A percentile compares a stretch with the other conserved stretches of the same genome.
phyloP scores from a whole-genome alignment of 2,329 filamentous ascomycete species.

The Xylaria polymorpha region DNA sequence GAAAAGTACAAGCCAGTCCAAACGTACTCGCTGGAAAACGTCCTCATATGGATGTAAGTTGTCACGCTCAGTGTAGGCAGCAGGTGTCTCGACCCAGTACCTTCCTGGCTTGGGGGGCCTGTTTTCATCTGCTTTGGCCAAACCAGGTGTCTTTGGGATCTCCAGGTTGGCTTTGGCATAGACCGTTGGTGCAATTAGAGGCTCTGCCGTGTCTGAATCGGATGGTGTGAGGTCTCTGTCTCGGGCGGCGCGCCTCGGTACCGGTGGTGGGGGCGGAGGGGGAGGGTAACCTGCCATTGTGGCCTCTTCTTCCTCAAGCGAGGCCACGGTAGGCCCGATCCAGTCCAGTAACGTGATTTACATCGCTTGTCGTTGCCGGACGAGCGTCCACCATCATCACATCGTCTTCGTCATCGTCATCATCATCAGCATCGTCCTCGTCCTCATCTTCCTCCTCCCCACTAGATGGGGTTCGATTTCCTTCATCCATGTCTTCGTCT shows the following conservation, averaged over 20 bases:
- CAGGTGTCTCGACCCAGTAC: conserved; percentile 89
- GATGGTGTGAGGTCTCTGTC: conserved; percentile 75
- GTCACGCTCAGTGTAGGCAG: conserved; percentile 71
- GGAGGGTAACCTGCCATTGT: conserved; percentile 81
- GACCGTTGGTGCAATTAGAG: conserved; percentile 70
- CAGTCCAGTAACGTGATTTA: conserved; percentile 61
- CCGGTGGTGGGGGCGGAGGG: conserved; percentile 72
- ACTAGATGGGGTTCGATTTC: conserved; percentile 51
- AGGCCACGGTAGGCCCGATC: conserved; percentile 67
- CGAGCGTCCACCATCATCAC: conserved; percentile 68
- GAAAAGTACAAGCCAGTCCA: conserved; percentile 95
- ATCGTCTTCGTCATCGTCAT: conserved; percentile 66
- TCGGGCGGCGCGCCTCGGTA: conserved; percentile 58
- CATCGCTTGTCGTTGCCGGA: conserved; percentile 57
- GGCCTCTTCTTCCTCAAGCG: conserved; percentile 79
- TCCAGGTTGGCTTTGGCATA: conserved; percentile 74
- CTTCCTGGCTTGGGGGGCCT: conserved; percentile 72
- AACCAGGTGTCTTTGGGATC: conserved; percentile 84
- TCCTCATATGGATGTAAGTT: conserved; percentile 82
- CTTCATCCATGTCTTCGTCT: conserved; percentile 56
- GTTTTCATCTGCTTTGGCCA: conserved; percentile 55
- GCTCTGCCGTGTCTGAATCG: conserved; percentile 78
- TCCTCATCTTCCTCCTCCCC: conserved; percentile 73
- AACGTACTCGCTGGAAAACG: conserved; percentile 85
- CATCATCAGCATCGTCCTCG: conserved; percentile 54